A percentile compares a stretch with the other conserved stretches of the same genome.
These are phyloP conservation scores for Oxyria digyna DNA, from an alignment of 148 eudicot species.

Conservation along the genomic window DNA sequence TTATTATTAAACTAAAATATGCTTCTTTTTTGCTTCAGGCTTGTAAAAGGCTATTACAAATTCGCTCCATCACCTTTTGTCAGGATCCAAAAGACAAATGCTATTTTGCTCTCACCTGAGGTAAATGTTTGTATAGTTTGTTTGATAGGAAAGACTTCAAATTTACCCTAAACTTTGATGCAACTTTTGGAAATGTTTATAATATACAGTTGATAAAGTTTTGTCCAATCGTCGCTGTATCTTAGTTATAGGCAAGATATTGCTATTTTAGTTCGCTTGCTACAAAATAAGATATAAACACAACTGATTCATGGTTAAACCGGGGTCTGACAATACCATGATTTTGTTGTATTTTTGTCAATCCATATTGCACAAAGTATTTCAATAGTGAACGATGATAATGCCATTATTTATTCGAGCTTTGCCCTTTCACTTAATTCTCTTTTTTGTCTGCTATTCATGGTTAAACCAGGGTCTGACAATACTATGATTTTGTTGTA, in stretches of 20 bases:
- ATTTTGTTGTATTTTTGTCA: no score
- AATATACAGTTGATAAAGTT: not conserved
- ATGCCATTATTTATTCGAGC: no score
- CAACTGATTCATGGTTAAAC: not conserved
- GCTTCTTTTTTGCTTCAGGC: constrained; percentile 31
- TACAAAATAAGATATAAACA: not conserved
- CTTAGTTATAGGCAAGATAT: not conserved
- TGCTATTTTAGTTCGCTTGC: not conserved
- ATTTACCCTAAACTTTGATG: no score
- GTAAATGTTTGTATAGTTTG: constrained; percentile 14
- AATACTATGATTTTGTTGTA: not conserved
- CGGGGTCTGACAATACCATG: no score
- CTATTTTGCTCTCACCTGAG: constrained; percentile 20
- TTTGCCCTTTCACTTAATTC: no score
- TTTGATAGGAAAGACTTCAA: no score
- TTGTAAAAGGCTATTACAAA: constrained; percentile 48
- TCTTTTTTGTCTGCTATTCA: no score
- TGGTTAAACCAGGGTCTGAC: no score
- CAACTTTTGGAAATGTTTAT: no score
- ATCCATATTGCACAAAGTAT: no score
- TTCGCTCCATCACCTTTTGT: constrained; percentile 81
- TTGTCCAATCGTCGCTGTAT: not conserved
- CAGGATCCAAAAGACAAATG: constrained; percentile 33
- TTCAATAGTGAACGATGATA: no score
- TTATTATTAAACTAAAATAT: not conserved